phyloP scores from a whole-genome alignment of 768 basidiomycete genomes.

The Termitomyces sp. region DNA sequence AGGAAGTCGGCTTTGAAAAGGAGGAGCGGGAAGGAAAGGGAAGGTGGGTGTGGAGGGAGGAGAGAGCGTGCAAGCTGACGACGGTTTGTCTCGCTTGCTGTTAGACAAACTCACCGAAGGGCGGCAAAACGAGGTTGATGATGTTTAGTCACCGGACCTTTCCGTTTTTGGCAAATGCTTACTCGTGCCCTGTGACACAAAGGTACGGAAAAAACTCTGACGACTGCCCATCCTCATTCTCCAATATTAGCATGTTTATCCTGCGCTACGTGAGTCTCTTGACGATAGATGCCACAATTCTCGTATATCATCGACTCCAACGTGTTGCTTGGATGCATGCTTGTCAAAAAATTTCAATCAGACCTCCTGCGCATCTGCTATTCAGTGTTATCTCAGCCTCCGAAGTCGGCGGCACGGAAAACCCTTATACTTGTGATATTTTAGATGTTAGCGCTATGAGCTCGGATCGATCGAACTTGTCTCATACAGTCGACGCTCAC shows the following conservation, averaged over 20 bases:
- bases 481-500: neutral
- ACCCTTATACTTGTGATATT: neutral
- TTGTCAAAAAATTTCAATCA: neutral
- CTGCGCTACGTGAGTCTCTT: neutral
- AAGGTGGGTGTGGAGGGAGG: neutral
- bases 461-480: neutral
- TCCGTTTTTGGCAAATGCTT: conserved; percentile 12
- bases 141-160: conserved; percentile 6
- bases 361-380: neutral
- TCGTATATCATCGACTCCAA: neutral
- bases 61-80: conserved; percentile 1
- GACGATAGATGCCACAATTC: neutral
- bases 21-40: neutral
- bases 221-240: neutral
- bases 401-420: neutral
- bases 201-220: neutral
- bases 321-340: neutral
- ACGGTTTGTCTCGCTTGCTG: conserved; percentile 11
- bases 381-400: neutral
- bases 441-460: neutral
- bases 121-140: conserved; percentile 8
- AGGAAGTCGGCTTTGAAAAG: neutral
- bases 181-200: neutral
- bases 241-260: neutral
- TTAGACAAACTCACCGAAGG: conserved; percentile 4